Percentiles rank a stretch among this genome's conserved stretches.
phyloP scores from a whole-genome alignment of 148 eudicot genomes.

The Vaccinium macrocarpon region DNA sequence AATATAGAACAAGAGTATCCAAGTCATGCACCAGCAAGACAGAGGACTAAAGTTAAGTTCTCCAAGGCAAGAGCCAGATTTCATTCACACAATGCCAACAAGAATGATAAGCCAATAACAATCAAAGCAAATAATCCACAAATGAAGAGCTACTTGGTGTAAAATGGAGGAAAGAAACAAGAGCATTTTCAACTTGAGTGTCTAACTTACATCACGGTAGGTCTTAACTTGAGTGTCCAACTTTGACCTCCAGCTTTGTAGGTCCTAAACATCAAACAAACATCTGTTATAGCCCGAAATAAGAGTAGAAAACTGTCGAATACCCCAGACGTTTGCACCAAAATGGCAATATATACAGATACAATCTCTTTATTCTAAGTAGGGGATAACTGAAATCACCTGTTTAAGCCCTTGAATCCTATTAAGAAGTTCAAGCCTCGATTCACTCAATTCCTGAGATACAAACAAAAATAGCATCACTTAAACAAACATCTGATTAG shows the following conservation, averaged over 20 bases:
- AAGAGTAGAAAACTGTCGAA: neutral
- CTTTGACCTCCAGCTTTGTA: constrained; percentile 84
- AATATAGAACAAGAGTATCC: neutral
- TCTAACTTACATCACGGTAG: constrained; percentile 62
- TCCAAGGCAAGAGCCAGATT: neutral
- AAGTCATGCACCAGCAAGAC: neutral
- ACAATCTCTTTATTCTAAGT: neutral
- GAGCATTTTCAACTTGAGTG: neutral
- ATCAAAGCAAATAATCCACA: neutral
- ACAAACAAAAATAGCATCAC: neutral
- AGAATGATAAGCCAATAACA: neutral
- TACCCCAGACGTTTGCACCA: neutral
- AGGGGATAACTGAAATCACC: constrained; percentile 27
- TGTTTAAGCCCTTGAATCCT: constrained; percentile 80
- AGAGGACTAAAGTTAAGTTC: neutral
- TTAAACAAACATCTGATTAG: neutral
- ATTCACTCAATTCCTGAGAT: constrained; percentile 62
- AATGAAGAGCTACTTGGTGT: neutral
- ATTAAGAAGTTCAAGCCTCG: constrained; percentile 61
- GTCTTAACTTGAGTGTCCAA: constrained; percentile 77
- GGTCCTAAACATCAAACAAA: constrained; percentile 46
- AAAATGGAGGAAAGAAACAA: neutral
- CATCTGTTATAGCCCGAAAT: neutral
- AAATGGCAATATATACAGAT: no score
- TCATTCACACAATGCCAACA: neutral